These are phyloP conservation scores for Blastosporella zonata DNA, from an alignment of 1,284 basidiomycete genomes.

Conservation along the genomic window DNA sequence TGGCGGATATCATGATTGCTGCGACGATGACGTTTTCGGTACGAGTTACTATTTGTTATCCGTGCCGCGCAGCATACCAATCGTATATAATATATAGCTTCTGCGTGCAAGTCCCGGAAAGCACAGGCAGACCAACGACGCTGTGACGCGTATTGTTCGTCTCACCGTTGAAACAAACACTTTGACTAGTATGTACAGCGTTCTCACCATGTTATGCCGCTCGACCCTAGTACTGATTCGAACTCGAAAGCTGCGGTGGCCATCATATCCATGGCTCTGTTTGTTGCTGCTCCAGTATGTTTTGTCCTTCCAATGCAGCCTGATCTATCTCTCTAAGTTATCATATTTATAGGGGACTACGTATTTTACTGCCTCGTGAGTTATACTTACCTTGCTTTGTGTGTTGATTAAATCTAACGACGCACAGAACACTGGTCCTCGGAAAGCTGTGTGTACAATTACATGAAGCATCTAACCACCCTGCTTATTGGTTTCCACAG, in stretches of 20 bases:
- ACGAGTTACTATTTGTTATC: background rate
- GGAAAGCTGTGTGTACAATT: background rate
- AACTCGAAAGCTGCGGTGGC: background rate
- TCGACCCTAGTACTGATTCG: background rate
- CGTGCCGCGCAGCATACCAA: background rate
- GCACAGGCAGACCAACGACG: slow-evolving; percentile 1
- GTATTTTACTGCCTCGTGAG: background rate
- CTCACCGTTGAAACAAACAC: background rate
- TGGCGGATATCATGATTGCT: background rate
- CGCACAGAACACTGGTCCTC: background rate
- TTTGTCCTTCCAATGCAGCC: background rate
- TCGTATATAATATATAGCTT: background rate
- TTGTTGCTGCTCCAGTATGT: background rate
- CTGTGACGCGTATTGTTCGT: background rate
- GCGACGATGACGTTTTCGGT: slow-evolving; percentile 1
- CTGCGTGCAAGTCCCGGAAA: background rate
- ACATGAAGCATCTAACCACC: background rate
- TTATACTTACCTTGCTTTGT: background rate
- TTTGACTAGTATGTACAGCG: background rate
- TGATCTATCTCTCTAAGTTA: background rate
- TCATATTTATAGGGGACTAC: background rate
- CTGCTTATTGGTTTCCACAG: background rate
- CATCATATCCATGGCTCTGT: background rate
- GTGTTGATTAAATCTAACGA: background rate
- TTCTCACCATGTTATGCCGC: background rate